Evolutionary conservation across 225 moss, liverwort and hornwort species (phyloP), one percentile per base, ranked within the genome.

Genomic region (Polytrichum formosum): DNA sequence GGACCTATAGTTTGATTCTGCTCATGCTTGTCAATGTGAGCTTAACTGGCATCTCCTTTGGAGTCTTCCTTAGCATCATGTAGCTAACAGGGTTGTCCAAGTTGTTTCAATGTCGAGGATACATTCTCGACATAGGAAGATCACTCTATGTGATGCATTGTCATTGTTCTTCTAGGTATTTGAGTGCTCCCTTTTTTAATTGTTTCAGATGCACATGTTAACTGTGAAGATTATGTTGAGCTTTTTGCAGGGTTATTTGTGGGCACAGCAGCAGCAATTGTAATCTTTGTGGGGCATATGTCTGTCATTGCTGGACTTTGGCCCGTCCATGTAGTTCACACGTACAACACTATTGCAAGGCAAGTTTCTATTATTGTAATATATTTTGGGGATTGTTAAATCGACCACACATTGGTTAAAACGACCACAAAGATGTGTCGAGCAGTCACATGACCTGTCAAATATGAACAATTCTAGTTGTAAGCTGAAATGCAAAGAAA

Each of bases 311-410:
- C 85, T 22, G 79, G 84, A 26, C 83, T 95, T 1, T 95, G 90
- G 92, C 90, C 90, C 1, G 59, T 90, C 5, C 87, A 95, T 65
- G 83, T 87, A 29, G 82, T 79, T 29, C 80, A 73, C 78, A 75
- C 92, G 23, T 91, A 83, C 66, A 81, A 86, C 13, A 82, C 87
- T 7, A 70, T 91, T 70, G 79, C 80, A 78, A 92, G 88, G 94
- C 46, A 16, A 16, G 46, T 46, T 46, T 46, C 8, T 35, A 0
- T 35, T 35, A 29, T 6, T 29, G 29, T 29, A 6, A 6, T 29
- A 6, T 29, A 29, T 29, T 6, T 26, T 26, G 26, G 26, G 26
- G 26, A 26, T 26, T 26, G 26, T 26, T 26, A 26, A 26, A 26
- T 26, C 26, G 26, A 26, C 26, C 1, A 26, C 26, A 26, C 23